These are phyloP conservation scores for Ramularia endophylla DNA, from an alignment of 2,329 filamentous ascomycete species.

Conservation along the genomic window DNA sequence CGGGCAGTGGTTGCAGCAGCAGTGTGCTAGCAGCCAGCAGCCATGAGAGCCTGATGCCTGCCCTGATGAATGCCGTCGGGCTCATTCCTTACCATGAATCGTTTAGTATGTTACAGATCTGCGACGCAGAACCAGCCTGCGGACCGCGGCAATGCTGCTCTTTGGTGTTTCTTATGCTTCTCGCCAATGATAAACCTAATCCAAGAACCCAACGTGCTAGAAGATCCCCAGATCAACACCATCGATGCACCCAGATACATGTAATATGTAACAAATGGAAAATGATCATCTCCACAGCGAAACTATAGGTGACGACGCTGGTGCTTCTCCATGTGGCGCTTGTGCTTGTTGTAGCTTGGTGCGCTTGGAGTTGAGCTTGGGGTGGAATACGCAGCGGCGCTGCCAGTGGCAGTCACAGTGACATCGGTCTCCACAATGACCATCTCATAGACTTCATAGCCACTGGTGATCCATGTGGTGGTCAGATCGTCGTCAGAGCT, in stretches of 20 bases:
- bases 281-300: neutral
- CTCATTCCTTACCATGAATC: slow-evolving; percentile 6
- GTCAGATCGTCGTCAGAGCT: slow-evolving; percentile 26
- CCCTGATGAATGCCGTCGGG: slow-evolving; percentile 11
- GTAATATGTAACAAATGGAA: no score
- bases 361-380: neutral
- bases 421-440: slow-evolving; percentile 38
- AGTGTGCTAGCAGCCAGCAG: no score
- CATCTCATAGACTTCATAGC: slow-evolving; percentile 40
- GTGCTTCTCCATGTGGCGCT: slow-evolving; percentile 28
- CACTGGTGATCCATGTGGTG: slow-evolving; percentile 39
- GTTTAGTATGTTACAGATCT: no score
- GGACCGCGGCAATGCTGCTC: no score
- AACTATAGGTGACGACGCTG: slow-evolving; percentile 15
- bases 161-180: no score
- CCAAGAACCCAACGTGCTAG: no score
- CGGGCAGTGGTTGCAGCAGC: no score
- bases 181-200: no score
- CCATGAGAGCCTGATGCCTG: no score
- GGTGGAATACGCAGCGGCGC: slow-evolving; percentile 25
- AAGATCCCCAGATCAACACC: no score
- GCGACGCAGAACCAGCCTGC: no score
- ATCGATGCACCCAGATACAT: no score
- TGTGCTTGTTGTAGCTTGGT: slow-evolving; percentile 16
- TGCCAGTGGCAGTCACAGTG: slow-evolving; percentile 34